Percentiles rank a stretch among this genome's conserved stretches.
phyloP scores from a whole-genome alignment of 257 asterid species.

The Nicotiana noctiflora region DNA sequence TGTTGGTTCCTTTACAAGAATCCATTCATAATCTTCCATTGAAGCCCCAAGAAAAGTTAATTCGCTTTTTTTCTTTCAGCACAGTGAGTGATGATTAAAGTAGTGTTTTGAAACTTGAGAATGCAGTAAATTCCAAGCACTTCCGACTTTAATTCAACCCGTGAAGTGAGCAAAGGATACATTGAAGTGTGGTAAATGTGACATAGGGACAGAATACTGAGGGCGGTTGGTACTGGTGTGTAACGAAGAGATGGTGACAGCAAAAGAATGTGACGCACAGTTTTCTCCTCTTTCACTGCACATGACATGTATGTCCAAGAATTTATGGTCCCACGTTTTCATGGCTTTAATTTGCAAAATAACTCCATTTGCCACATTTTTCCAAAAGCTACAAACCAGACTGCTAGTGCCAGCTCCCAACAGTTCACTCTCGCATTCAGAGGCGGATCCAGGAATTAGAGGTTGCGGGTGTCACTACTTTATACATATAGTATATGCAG shows the following conservation, averaged over 20 bases:
- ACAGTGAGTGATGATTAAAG: background rate
- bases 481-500: too few species aligned
- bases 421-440: too few species aligned
- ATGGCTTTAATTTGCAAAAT: background rate
- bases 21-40: conserved; percentile 5
- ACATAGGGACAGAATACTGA: too few species aligned
- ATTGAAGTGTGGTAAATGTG: background rate
- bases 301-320: background rate
- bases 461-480: too few species aligned
- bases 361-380: background rate
- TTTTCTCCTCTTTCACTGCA: background rate
- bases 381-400: background rate
- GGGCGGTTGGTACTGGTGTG: background rate
- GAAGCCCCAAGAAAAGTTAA: background rate
- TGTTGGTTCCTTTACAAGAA: conserved; percentile 16
- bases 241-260: conserved; percentile 1
- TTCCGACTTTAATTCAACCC: too few species aligned
- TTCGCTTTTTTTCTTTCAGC: background rate
- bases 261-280: background rate
- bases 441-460: too few species aligned
- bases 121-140: too few species aligned
- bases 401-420: too few species aligned
- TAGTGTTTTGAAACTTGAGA: background rate
- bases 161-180: background rate
- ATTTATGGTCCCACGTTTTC: background rate